Percentiles rank a stretch among this genome's conserved stretches.
These are phyloP conservation scores for Mollisia scopiformis DNA, from an alignment of 2,329 filamentous ascomycete genomes.

Conservation along the genomic window DNA sequence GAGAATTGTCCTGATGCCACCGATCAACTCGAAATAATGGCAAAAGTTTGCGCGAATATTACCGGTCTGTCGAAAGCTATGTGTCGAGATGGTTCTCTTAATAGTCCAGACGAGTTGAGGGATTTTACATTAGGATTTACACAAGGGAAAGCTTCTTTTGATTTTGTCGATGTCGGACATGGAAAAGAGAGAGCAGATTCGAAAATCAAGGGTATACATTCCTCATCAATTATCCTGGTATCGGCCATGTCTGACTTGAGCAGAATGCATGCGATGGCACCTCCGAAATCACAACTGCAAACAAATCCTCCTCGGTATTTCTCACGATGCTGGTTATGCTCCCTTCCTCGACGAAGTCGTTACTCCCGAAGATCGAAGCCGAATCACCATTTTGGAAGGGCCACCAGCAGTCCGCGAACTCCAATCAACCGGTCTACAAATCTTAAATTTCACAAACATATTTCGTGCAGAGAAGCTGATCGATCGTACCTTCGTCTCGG, in stretches of 20 bases:
- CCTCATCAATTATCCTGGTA: neutral
- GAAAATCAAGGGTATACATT: slow-evolving; percentile 58
- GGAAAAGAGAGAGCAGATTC: slow-evolving; percentile 61
- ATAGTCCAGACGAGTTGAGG: slow-evolving; percentile 48
- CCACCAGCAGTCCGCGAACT: slow-evolving; percentile 54
- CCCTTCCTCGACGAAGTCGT: slow-evolving; percentile 60
- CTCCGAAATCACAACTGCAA: slow-evolving; percentile 64
- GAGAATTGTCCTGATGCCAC: slow-evolving; percentile 48
- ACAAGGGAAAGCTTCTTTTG: slow-evolving; percentile 60
- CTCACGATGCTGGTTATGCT: slow-evolving; percentile 63
- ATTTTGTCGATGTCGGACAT: slow-evolving; percentile 65
- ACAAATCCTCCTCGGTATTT: slow-evolving; percentile 63
- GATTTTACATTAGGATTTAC: slow-evolving; percentile 65
- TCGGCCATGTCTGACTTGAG: slow-evolving; percentile 15
- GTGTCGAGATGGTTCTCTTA: slow-evolving; percentile 50
- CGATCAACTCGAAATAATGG: slow-evolving; percentile 55
- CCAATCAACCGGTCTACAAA: slow-evolving; percentile 47
- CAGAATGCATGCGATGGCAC: slow-evolving; percentile 53
- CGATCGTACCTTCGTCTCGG: slow-evolving; percentile 40
- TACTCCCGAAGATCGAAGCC: slow-evolving; percentile 45
- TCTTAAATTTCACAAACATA: slow-evolving; percentile 50
- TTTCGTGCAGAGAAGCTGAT: slow-evolving; percentile 58
- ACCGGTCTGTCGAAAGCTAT: slow-evolving; percentile 53
- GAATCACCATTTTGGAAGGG: slow-evolving; percentile 59
- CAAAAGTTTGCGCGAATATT: slow-evolving; percentile 60